Evolutionary conservation across 2,329 filamentous ascomycete species (phyloP).

Genomic region (Exophiala mesophila): DNA sequence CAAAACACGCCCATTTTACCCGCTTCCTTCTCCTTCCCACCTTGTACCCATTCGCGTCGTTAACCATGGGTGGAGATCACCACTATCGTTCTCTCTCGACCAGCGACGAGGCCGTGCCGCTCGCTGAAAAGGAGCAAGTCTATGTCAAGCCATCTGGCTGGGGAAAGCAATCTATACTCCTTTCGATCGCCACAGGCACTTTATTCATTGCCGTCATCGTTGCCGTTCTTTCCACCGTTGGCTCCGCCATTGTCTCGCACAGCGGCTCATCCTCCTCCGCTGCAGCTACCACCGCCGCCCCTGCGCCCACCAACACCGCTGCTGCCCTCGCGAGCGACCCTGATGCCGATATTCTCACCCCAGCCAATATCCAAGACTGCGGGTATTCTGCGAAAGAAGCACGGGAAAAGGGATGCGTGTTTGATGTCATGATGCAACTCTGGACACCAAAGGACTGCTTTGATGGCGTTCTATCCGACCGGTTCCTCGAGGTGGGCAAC

Average conservation of each 20-base stretch:
- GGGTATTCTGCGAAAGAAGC: slow-evolving; percentile 22
- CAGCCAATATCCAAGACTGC: slow-evolving; percentile 20
- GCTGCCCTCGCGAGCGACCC: slow-evolving; percentile 5
- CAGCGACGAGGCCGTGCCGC: slow-evolving; percentile 17
- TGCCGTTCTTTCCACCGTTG: slow-evolving; percentile 18
- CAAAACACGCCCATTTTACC: neutral
- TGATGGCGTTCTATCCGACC: slow-evolving; percentile 21
- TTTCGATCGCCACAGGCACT: slow-evolving; percentile 19
- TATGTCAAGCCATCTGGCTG: slow-evolving; percentile 14
- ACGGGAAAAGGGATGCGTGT: slow-evolving; percentile 22
- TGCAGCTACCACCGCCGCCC: slow-evolving; percentile 8
- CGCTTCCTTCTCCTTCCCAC: slow-evolving; percentile 2
- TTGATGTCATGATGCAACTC: slow-evolving; percentile 28
- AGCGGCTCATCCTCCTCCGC: neutral
- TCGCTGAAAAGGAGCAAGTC: slow-evolving; percentile 11
- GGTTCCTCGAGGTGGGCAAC: slow-evolving; percentile 24
- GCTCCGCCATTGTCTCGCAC: slow-evolving; percentile 17
- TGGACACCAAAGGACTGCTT: slow-evolving; percentile 25
- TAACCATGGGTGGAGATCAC: slow-evolving; percentile 16
- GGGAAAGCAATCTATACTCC: slow-evolving; percentile 21
- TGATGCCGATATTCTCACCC: slow-evolving; percentile 1
- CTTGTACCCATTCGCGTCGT: neutral
- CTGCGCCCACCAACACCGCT: slow-evolving; percentile 2
- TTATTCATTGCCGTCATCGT: slow-evolving; percentile 20
- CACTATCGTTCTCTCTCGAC: slow-evolving; percentile 22